A percentile compares a stretch with the other conserved stretches of the same genome.
Evolutionary conservation across 305 asterid genomes (phyloP).

Genomic region (Petunia hybrid): DNA sequence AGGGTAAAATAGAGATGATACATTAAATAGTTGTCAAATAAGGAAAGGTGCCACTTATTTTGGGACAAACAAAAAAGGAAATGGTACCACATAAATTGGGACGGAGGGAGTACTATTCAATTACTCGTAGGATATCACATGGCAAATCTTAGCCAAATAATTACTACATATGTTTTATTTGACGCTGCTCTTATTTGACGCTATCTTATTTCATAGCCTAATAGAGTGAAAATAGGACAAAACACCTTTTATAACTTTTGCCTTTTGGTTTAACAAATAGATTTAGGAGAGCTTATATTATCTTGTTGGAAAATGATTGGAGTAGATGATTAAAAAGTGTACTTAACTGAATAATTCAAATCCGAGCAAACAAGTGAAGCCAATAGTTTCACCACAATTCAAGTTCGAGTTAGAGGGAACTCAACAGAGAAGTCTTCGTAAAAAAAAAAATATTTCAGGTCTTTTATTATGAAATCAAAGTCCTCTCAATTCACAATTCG

Average conservation of each 20-base stretch:
- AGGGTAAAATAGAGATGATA: too few species aligned
- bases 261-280: neutral
- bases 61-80: too few species aligned
- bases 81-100: too few species aligned
- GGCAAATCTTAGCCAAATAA: slow-evolving; percentile 1
- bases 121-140: neutral
- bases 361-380: neutral
- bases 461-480: neutral
- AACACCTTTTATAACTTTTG: neutral
- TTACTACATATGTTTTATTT: neutral
- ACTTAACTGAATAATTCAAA: neutral
- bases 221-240: neutral
- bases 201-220: neutral
- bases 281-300: neutral
- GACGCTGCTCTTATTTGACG: neutral
- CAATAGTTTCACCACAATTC: slow-evolving; percentile 21
- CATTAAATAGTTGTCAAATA: too few species aligned
- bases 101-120: neutral
- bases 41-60: too few species aligned
- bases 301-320: neutral
- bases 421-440: neutral
- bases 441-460: neutral
- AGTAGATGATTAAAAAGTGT: neutral
- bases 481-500: neutral
- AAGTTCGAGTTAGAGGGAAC: slow-evolving; percentile 6